A percentile compares a stretch with the other conserved stretches of the same genome.
phyloP scores from a whole-genome alignment of 2,329 filamentous ascomycete species.

The Pseudogymnoascus sp. region DNA sequence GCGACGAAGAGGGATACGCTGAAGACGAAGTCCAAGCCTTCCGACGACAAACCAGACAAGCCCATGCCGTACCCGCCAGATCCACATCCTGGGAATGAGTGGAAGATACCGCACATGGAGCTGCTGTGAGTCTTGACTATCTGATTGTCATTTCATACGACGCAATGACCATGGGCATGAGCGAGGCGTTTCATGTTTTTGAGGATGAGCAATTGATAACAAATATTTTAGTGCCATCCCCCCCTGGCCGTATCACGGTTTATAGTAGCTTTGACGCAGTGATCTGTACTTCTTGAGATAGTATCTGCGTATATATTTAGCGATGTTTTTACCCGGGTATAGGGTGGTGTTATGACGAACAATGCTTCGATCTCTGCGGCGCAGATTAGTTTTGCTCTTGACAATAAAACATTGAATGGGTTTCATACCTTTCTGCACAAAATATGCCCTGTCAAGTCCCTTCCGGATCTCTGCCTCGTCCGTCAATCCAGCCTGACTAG shows the following conservation, averaged over 20 bases:
- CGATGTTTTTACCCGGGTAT: conserved; percentile 1
- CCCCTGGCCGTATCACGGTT: not conserved
- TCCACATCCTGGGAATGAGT: conserved; percentile 10
- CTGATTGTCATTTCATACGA: not conserved
- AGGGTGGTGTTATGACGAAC: conserved; percentile 35
- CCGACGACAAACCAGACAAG: not conserved
- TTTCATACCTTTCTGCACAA: conserved; percentile 73
- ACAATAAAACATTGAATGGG: not conserved
- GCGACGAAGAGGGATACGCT: conserved; percentile 55
- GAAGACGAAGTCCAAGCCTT: not conserved
- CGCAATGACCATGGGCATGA: conserved; percentile 3
- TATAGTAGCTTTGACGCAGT: conserved; percentile 39
- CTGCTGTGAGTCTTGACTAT: conserved; percentile 4
- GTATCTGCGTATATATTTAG: conserved; percentile 49
- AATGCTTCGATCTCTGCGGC: conserved; percentile 78
- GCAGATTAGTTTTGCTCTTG: not conserved
- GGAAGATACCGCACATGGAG: conserved; percentile 6
- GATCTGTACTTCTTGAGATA: conserved; percentile 88
- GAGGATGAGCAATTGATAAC: not conserved
- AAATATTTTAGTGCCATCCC: conserved; percentile 1
- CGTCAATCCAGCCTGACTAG: conserved; percentile 58
- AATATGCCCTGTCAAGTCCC: conserved; percentile 71
- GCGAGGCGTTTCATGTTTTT: not conserved
- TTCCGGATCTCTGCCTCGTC: conserved; percentile 69
- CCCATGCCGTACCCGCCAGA: conserved; percentile 4